Evolutionary conservation across 805 yeast genomes (phyloP).

Genomic region (Saccharomycopsis selenospora): DNA sequence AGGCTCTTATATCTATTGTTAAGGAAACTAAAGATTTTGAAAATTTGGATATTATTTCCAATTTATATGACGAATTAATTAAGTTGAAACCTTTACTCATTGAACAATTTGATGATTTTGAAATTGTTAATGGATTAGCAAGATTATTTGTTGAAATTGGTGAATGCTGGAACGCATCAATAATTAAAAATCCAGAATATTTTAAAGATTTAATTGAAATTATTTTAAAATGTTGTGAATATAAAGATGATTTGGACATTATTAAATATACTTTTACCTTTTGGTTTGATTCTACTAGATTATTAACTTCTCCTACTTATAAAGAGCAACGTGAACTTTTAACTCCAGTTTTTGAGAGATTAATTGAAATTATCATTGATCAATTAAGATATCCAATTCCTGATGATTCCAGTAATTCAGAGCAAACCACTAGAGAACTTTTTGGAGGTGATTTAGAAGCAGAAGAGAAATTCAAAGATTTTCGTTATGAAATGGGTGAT

Average conservation of each 20-base stretch:
- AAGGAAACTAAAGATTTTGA: conserved; percentile 76
- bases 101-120: conserved; percentile 46
- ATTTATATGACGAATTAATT: conserved; percentile 61
- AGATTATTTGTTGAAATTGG: conserved; percentile 87
- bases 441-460: conserved; percentile 69
- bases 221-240: conserved; percentile 60
- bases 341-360: conserved; percentile 47
- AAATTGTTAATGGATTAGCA: conserved; percentile 60
- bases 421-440: conserved; percentile 29
- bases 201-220: conserved; percentile 71
- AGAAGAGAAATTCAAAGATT: conserved; percentile 89
- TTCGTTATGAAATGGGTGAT: conserved; percentile 95
- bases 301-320: conserved; percentile 33
- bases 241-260: conserved; percentile 78
- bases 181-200: conserved; percentile 62
- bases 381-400: conserved; percentile 71
- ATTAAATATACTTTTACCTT: conserved; percentile 87
- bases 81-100: conserved; percentile 46
- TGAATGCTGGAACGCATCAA: conserved; percentile 87
- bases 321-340: conserved; percentile 32
- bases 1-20: conserved; percentile 75
- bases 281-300: conserved; percentile 78
- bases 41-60: conserved; percentile 44
- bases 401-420: conserved; percentile 19
- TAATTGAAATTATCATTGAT: conserved; percentile 52